These are phyloP conservation scores for Ambispora gerdemannii DNA, from an alignment of 192 early-diverging fungal species.

Conservation along the genomic window DNA sequence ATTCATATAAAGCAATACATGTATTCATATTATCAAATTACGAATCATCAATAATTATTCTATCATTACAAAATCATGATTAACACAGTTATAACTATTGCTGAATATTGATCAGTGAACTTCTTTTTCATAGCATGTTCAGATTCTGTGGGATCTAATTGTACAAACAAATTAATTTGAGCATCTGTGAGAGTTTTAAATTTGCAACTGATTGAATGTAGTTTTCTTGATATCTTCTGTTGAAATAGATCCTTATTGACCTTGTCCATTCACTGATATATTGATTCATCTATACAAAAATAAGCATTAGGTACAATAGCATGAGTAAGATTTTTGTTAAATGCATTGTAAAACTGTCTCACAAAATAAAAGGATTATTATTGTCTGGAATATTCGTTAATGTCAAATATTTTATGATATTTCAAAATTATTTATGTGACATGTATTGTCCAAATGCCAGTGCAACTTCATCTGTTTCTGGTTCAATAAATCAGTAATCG, in stretches of 20 bases:
- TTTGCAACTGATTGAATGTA: neutral
- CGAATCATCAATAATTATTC: neutral
- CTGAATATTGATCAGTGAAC: neutral
- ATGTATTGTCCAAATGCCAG: neutral
- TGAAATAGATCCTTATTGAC: neutral
- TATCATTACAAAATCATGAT: neutral
- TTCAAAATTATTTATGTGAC: neutral
- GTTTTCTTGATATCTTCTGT: neutral
- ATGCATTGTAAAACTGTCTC: neutral
- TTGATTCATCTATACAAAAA: neutral
- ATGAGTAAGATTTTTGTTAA: neutral
- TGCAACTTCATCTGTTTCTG: neutral
- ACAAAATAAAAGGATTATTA: slow-evolving; percentile 2
- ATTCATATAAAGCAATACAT: neutral
- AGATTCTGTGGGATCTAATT: neutral
- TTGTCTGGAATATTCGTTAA: neutral
- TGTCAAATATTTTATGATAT: slow-evolving; percentile 5
- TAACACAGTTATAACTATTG: neutral
- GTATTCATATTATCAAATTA: neutral
- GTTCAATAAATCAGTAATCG: neutral
- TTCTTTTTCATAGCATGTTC: slow-evolving; percentile 3
- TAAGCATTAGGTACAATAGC: neutral
- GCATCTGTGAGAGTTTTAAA: neutral
- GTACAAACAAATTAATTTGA: neutral
- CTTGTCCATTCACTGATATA: no score